Base-by-base conservation (phyloP, 1,284 basidiomycete genomes). In the Chondrostereum purpureum region DNA sequence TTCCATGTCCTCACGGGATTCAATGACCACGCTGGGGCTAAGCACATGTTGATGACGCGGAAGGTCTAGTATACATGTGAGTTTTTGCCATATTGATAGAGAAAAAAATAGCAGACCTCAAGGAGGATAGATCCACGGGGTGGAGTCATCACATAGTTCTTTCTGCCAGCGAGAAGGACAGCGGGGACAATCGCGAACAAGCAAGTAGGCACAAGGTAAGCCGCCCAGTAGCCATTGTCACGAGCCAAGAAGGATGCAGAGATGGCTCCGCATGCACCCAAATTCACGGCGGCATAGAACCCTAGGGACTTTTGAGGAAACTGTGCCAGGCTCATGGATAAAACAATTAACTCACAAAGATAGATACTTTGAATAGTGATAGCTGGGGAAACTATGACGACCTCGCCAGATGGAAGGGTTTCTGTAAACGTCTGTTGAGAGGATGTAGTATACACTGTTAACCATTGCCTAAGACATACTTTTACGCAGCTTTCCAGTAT, bases 301-400 rank as follows among this genome's bases (percentile, higher is more conserved):
- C 65, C 63, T n/a, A n/a, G n/a, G n/a, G n/a, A n/a, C n/a, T n/a
- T n/a, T n/a, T 64, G 36, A 4, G 18, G 3, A 36, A 8, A 35
- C 11, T 13, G 20, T 22, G 23, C 12, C 22, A 20, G 31, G 40
- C 2, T n/a, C 31, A 24, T n/a, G 31, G 12, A 8, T 18, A 19
- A 18, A 23, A 12, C 34, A 17, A 36, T 8, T 24, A 5, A 52
- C 58, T 11, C 51, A 65, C 66, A 70, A 36, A 72, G 62, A 55
- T 72, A 77, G 49, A 72, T 66, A 46, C 65, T 67, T 44, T 73
- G 64, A 10, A 73, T 65, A 0, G 81, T 83, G 34, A 80, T 59
- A 10, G 70, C 63, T 1, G 81, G 81, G 42, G 81, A 80, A 37
- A 78, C 70, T 55, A 84, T 73, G 42, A 84, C 77, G n/a, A 68